Base-by-base conservation (phyloP, 169 alveolate species). In the Plasmodium falciparum region DNA sequence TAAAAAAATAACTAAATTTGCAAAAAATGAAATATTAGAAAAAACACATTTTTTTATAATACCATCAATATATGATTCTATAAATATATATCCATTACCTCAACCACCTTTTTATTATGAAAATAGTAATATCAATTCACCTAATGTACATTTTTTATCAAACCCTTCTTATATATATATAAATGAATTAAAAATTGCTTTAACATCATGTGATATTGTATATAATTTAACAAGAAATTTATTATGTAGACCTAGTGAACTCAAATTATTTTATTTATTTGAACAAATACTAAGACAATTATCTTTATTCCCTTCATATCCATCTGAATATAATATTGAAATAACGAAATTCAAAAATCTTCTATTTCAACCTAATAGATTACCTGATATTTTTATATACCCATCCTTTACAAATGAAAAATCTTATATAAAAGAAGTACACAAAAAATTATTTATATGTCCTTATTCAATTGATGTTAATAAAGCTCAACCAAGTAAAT, bases 21-120 rank as follows among this genome's bases (percentile, higher is more conserved):
- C 92, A 71, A 85, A 85, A 85, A 70, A 73, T 39, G 92, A 85
- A 39, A 20, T 11, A 0, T 73, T 85, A 71, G 92, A 85, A 85
- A 85, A 85, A 85, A 85, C 92, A 39, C 92, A 85, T 69, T 85
- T 85, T 47, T 72, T 58, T 71, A 85, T 85, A 45, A 85, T 85
- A 20, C 92, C 92, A 71, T 85, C 92, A 2, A 49, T 85, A 15
- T 85, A 71, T 71, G 92, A 85, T 62, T 71, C 92, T 7, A 47
- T 71, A 22, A 85, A 85, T 85, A 74, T 85, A n/a, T 85, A 85
- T 54, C 92, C 92, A 59, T 58, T 85, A 33, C 92, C 92, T 0
- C 92, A 85, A 65, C 92, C 92, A 2, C 92, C 92, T 15, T 85
- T 85, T 72, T 39, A 43, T 43, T 71, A 71, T 73, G 92, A 85